Evolutionary conservation across 257 asterid genomes (phyloP).

Genomic region (Nicotiana paniculata): DNA sequence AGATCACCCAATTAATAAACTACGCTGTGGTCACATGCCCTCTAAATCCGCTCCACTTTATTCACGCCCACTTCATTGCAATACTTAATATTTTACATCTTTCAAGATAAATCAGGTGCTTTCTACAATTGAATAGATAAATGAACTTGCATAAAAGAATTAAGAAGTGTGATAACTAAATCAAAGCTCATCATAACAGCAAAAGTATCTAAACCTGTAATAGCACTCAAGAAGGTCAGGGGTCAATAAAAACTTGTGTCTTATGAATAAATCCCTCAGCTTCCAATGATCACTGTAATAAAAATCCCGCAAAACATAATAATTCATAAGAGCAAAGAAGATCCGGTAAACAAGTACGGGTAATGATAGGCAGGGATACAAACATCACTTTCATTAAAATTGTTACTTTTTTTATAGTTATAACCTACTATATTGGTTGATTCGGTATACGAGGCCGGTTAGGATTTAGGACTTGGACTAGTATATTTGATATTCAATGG

Average conservation of each 20-base stretch:
- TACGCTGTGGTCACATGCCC: no score
- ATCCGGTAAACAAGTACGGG: background rate
- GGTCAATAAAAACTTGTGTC: background rate
- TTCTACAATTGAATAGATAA: background rate
- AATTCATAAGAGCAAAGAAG: background rate
- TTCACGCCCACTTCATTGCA: background rate
- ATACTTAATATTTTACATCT: background rate
- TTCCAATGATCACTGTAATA: background rate
- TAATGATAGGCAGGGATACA: background rate
- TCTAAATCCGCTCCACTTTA: no score
- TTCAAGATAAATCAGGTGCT: background rate
- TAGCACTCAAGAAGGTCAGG: background rate
- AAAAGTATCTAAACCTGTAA: background rate
- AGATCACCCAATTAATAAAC: background rate
- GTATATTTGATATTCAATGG: background rate
- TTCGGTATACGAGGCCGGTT: background rate
- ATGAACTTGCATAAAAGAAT: background rate
- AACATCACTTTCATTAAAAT: background rate
- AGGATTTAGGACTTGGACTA: background rate
- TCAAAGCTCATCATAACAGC: background rate
- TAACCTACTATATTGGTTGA: background rate
- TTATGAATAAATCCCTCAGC: background rate
- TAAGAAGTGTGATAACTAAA: background rate
- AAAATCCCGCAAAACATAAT: background rate
- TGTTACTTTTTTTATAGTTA: background rate